Percentiles rank a stretch among this genome's conserved stretches.
These are phyloP conservation scores for Apiosordaria backusii DNA, from an alignment of 495 filamentous ascomycete species.

Conservation along the genomic window DNA sequence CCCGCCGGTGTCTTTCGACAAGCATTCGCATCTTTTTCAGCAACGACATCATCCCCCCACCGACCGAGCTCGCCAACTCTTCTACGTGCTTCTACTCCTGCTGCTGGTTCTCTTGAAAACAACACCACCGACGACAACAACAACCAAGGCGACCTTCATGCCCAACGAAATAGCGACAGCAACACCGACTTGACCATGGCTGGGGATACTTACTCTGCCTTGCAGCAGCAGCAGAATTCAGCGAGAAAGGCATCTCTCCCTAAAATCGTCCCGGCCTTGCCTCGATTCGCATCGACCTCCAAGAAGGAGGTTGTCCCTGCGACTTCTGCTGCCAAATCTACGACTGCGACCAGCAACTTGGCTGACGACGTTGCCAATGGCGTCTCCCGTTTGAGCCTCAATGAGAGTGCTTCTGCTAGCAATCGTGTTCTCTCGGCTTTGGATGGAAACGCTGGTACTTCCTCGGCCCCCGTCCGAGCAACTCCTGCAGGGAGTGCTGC, in stretches of 20 bases:
- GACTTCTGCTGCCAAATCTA: neutral
- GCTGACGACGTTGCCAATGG: neutral
- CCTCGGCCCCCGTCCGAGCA: neutral
- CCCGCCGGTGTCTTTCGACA: constrained; percentile 22
- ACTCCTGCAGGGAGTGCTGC: neutral
- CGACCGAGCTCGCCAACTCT: constrained; percentile 9
- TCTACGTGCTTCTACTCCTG: constrained; percentile 4
- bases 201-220: constrained; percentile 10
- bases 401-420: neutral
- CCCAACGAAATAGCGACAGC: neutral
- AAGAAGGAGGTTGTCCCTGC: constrained; percentile 16
- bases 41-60: constrained; percentile 1
- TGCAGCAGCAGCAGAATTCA: constrained; percentile 5
- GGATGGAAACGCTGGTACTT: constrained; percentile 1
- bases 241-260: constrained; percentile 11
- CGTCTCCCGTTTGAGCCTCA: constrained; percentile 13
- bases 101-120: constrained; percentile 5
- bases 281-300: constrained; percentile 14
- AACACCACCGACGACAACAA: neutral
- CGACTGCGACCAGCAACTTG: neutral
- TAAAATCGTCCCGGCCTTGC: constrained; percentile 22
- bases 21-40: constrained; percentile 18
- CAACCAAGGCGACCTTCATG: constrained; percentile 7
- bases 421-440: neutral
- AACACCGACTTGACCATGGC: constrained; percentile 17